Conservation (phyloP, 2,329 filamentous ascomycete species). For the Daldinia sp. region DNA sequence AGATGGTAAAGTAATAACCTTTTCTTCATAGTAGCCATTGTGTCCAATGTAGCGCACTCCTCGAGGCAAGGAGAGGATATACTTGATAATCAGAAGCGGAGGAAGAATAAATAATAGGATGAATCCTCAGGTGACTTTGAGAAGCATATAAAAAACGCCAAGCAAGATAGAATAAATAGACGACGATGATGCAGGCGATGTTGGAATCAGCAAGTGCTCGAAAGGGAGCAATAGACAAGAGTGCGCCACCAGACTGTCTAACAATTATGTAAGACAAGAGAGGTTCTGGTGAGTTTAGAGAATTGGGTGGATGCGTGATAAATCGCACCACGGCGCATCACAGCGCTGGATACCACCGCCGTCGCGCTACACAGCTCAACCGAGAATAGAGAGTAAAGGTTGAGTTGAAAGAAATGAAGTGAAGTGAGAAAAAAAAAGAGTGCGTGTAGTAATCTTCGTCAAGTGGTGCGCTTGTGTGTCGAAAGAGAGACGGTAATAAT, state of each 20-base stretch:
- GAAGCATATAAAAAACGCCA: constrained; percentile 5
- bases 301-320: constrained; percentile 29
- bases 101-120: constrained; percentile 1
- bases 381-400: background rate
- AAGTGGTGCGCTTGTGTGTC: constrained; percentile 19
- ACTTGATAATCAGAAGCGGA: background rate
- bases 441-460: constrained; percentile 7
- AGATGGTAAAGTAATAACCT: constrained; percentile 39
- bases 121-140: background rate
- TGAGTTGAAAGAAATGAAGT: constrained; percentile 1
- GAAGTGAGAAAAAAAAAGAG: background rate
- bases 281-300: constrained; percentile 20
- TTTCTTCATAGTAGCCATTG: constrained; percentile 46
- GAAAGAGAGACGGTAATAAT: constrained; percentile 17
- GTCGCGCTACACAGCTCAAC: constrained; percentile 6
- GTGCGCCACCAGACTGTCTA: background rate
- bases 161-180: background rate
- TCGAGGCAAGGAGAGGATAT: background rate
- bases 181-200: background rate
- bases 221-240: background rate
- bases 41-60: constrained; percentile 23
- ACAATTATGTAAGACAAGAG: constrained; percentile 1
- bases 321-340: constrained; percentile 13
- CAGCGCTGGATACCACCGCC: constrained; percentile 8
- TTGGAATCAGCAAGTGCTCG: background rate